phyloP scores from a whole-genome alignment of 1,284 basidiomycete species.

The Macrocystidia cucumis region DNA sequence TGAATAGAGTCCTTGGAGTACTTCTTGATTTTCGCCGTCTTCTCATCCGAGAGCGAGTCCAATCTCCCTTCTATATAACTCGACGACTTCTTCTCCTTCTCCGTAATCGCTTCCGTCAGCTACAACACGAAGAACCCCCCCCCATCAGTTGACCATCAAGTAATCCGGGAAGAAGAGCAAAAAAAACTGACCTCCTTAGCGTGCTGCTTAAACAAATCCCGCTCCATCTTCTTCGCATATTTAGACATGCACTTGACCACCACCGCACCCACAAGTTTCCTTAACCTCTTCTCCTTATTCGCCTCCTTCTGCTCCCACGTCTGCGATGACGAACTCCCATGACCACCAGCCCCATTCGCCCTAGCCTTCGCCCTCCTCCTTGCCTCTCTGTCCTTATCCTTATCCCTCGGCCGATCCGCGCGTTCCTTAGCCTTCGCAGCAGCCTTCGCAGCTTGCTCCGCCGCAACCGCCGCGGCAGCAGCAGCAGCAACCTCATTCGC shows the following conservation, averaged over 20 bases:
- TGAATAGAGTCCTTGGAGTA: conserved; percentile 86
- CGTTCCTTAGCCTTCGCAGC: conserved; percentile 20
- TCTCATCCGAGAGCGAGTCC: conserved; percentile 80
- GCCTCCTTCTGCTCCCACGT: conserved; percentile 53
- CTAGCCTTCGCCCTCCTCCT: too few species aligned
- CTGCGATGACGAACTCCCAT: too few species aligned
- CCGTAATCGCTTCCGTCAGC: conserved; percentile 64
- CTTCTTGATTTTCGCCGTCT: conserved; percentile 84
- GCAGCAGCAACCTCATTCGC: conserved; percentile 26
- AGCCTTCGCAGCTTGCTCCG: conserved; percentile 24
- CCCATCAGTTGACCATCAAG: too few species aligned
- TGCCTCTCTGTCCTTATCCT: too few species aligned
- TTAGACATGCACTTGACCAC: conserved; percentile 93
- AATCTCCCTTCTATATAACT: conserved; percentile 66
- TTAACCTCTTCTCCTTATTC: conserved; percentile 75
- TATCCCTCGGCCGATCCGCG: conserved; percentile 26
- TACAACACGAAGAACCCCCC: conserved; percentile 13
- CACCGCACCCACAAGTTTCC: conserved; percentile 81
- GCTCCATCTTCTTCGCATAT: conserved; percentile 74
- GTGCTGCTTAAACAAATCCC: conserved; percentile 89
- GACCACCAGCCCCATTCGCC: too few species aligned
- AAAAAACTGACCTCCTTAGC: conserved; percentile 77
- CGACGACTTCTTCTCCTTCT: conserved; percentile 92
- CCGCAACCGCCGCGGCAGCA: conserved; percentile 33
- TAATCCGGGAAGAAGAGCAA: conserved; percentile 6